These are phyloP conservation scores for Sanghuangporus sanghuang DNA, from an alignment of 1,284 basidiomycete species.

Conservation along the genomic window DNA sequence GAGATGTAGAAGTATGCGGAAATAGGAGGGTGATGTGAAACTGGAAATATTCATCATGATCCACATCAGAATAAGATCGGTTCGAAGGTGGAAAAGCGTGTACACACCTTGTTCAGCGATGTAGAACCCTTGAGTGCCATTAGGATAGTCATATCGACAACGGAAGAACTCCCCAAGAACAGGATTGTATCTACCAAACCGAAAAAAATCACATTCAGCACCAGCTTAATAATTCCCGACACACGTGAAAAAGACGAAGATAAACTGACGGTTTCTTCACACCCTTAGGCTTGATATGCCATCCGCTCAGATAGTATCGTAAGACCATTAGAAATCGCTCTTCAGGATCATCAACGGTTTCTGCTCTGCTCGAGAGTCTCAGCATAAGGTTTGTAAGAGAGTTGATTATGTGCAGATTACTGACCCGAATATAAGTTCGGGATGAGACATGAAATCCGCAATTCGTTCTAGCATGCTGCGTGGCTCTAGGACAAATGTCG, in stretches of 20 bases:
- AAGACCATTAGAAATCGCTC: conserved; percentile 90
- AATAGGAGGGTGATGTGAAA: conserved; percentile 92
- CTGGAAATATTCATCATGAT: conserved; percentile 32
- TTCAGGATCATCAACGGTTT: conserved; percentile 73
- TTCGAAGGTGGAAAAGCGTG: background rate
- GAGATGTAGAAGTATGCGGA: conserved; percentile 97
- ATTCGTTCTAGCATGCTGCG: conserved; percentile 93
- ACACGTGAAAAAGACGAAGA: background rate
- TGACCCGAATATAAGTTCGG: conserved; percentile 94
- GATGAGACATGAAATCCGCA: conserved; percentile 99
- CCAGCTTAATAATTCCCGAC: no score
- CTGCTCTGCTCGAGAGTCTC: conserved; percentile 47
- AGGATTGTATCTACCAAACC: conserved; percentile 81
- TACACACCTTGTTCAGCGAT: conserved; percentile 88
- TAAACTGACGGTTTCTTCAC: conserved; percentile 93
- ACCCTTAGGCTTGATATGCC: conserved; percentile 99
- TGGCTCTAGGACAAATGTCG: conserved; percentile 93
- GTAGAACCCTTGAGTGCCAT: conserved; percentile 92
- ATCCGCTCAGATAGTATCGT: conserved; percentile 96
- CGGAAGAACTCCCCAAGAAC: conserved; percentile 97
- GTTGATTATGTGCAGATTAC: conserved; percentile 29
- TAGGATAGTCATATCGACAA: conserved; percentile 89
- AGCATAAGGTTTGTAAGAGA: conserved; percentile 18
- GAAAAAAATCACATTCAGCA: background rate
- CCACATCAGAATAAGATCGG: background rate